Evolutionary conservation across 306 rosid species (phyloP).

Genomic region (Mucuna pruriens): DNA sequence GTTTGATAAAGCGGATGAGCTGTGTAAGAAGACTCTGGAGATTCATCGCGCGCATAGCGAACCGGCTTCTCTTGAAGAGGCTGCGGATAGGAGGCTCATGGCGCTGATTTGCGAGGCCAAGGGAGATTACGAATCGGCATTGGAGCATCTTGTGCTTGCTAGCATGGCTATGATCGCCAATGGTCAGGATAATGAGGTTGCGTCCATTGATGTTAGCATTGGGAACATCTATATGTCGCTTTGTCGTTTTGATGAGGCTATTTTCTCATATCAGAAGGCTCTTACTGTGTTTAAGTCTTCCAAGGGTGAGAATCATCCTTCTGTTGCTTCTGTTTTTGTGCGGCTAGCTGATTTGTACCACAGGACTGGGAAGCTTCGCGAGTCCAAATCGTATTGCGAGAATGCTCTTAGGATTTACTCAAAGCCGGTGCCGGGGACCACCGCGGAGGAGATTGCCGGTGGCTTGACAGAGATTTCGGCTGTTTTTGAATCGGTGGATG

Average conservation of each 20-base stretch:
- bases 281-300: constrained; percentile 92
- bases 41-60: constrained; percentile 91
- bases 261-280: constrained; percentile 98
- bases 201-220: constrained; percentile 92
- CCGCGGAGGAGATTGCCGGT: constrained; percentile 85
- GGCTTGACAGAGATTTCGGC: constrained; percentile 96
- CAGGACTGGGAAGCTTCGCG: constrained; percentile 94
- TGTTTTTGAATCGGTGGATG: constrained; percentile 91
- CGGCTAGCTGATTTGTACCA: constrained; percentile 97
- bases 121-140: constrained; percentile 85
- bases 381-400: constrained; percentile 94
- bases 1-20: constrained; percentile 91
- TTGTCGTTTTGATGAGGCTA: constrained; percentile 95
- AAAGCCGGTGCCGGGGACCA: constrained; percentile 95
- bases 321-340: constrained; percentile 88
- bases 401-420: constrained; percentile 90
- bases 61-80: constrained; percentile 98
- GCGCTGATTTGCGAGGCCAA: constrained; percentile 92
- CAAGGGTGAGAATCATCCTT: constrained; percentile 93
- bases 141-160: constrained; percentile 97
- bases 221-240: constrained; percentile 95
- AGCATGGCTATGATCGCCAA: constrained; percentile 99
- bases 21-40: constrained; percentile 89
- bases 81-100: constrained; percentile 93
- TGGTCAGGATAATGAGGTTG: constrained; percentile 91